These are phyloP conservation scores for Gossypium davidsonii DNA, from an alignment of 441 rosid species.

Conservation along the genomic window DNA sequence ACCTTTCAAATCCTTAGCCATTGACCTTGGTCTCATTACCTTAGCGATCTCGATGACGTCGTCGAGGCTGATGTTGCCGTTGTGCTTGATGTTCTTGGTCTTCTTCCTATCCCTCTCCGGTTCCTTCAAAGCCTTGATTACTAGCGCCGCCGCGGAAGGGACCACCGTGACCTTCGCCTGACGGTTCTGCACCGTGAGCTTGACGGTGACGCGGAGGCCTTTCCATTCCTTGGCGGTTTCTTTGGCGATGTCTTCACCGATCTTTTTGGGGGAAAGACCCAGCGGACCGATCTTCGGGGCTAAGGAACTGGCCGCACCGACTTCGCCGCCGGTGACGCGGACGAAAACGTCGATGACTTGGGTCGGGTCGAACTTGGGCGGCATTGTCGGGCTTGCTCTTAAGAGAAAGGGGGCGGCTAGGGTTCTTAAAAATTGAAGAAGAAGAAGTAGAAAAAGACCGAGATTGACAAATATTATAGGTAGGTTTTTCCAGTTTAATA, in stretches of 20 bases:
- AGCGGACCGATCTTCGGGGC: constrained; percentile 64
- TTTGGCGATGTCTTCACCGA: constrained; percentile 62
- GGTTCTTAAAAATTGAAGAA: background rate
- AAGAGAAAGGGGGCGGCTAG: background rate
- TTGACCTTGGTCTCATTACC: constrained; percentile 45
- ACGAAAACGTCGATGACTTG: constrained; percentile 58
- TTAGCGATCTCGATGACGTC: constrained; percentile 51
- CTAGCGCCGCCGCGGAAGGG: constrained; percentile 59
- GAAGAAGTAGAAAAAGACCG: background rate
- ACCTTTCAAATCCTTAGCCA: constrained; percentile 51
- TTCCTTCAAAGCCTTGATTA: constrained; percentile 59
- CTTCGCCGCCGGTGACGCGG: constrained; percentile 59
- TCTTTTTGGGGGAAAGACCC: constrained; percentile 56
- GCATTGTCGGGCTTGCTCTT: constrained; percentile 23
- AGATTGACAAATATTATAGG: background rate
- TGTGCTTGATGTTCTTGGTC: constrained; percentile 56
- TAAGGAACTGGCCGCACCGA: constrained; percentile 60
- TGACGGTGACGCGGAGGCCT: constrained; percentile 58
- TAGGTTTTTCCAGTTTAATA: constrained; percentile 15
- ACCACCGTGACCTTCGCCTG: constrained; percentile 58
- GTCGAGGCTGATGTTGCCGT: constrained; percentile 44
- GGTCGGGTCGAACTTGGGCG: constrained; percentile 54
- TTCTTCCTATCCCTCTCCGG: constrained; percentile 62
- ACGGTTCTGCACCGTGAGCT: constrained; percentile 61
- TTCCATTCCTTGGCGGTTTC: constrained; percentile 75